Evolutionary conservation across 345 rosid genomes (phyloP).

Genomic region (Camelina laxa): DNA sequence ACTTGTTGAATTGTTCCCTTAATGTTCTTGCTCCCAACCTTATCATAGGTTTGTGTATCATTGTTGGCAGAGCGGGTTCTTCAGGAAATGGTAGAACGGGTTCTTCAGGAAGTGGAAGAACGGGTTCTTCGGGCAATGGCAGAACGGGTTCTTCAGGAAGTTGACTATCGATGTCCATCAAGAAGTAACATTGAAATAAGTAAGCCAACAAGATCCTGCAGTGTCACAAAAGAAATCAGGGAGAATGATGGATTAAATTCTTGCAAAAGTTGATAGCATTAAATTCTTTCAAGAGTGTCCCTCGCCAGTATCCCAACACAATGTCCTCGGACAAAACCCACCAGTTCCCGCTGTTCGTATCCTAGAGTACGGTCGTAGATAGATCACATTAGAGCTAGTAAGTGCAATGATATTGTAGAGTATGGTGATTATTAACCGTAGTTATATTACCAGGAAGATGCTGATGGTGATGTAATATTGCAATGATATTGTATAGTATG

Average conservation of each 20-base stretch:
- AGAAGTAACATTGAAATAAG: conserved; percentile 94
- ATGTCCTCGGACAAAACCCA: conserved; percentile 35
- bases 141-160: too few species aligned
- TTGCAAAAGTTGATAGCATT: not conserved
- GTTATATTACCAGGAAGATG: conserved; percentile 41
- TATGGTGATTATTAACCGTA: not conserved
- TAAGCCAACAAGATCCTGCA: conserved; percentile 98
- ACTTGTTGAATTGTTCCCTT: too few species aligned
- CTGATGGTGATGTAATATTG: conserved; percentile 42
- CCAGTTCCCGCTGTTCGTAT: conserved; percentile 50
- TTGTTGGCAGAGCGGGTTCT: too few species aligned
- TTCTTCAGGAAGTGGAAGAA: too few species aligned
- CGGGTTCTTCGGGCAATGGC: too few species aligned
- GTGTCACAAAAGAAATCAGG: conserved; percentile 18
- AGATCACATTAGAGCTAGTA: not conserved
- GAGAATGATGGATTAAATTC: not conserved
- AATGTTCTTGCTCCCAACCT: too few species aligned
- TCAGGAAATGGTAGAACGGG: too few species aligned
- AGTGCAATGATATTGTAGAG: not conserved
- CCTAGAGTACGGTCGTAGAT: conserved; percentile 44
- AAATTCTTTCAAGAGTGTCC: conserved; percentile 15
- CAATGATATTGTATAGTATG: not conserved
- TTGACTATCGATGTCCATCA: too few species aligned
- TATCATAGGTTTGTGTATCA: too few species aligned
- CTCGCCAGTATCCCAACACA: conserved; percentile 54